A percentile compares a stretch with the other conserved stretches of the same genome.
These are phyloP conservation scores for Quercus agrifolia DNA, from an alignment of 306 rosid species.

Conservation along the genomic window DNA sequence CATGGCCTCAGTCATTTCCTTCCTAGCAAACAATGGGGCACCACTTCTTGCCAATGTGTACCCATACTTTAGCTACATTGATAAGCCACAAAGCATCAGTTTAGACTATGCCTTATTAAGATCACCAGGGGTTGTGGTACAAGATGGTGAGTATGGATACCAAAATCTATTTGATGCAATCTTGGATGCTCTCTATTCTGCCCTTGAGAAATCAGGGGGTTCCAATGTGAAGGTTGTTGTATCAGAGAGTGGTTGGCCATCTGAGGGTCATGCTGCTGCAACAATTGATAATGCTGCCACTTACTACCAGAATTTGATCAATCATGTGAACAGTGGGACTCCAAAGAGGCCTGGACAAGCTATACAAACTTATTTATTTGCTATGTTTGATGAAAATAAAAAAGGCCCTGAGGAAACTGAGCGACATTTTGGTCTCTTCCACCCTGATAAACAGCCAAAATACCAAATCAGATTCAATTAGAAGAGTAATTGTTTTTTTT, in stretches of 20 bases:
- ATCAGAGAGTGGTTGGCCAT: slow-evolving; percentile 84
- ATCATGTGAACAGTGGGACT: slow-evolving; percentile 45
- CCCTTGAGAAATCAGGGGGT: slow-evolving; percentile 49
- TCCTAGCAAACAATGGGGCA: slow-evolving; percentile 31
- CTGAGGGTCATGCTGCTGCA: slow-evolving; percentile 39
- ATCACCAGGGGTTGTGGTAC: slow-evolving; percentile 22
- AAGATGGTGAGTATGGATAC: slow-evolving; percentile 26
- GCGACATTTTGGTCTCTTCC: slow-evolving; percentile 41
- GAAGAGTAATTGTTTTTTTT: not conserved
- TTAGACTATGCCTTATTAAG: slow-evolving; percentile 43
- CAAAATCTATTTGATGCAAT: slow-evolving; percentile 44
- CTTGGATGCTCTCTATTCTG: slow-evolving; percentile 47
- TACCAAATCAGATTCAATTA: slow-evolving; percentile 31
- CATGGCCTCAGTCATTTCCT: slow-evolving; percentile 34
- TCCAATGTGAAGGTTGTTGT: slow-evolving; percentile 41
- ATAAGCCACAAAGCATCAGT: not conserved
- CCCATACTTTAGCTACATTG: slow-evolving; percentile 40
- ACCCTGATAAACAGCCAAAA: slow-evolving; percentile 29
- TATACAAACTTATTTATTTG: slow-evolving; percentile 40
- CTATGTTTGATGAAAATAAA: slow-evolving; percentile 43
- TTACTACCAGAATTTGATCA: slow-evolving; percentile 49
- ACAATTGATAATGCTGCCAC: slow-evolving; percentile 29
- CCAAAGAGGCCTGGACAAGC: slow-evolving; percentile 33
- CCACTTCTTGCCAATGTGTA: slow-evolving; percentile 71
- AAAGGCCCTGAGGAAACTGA: slow-evolving; percentile 18